phyloP scores from a whole-genome alignment of 192 early-diverging fungal species.

The Entomortierella lignicola region DNA sequence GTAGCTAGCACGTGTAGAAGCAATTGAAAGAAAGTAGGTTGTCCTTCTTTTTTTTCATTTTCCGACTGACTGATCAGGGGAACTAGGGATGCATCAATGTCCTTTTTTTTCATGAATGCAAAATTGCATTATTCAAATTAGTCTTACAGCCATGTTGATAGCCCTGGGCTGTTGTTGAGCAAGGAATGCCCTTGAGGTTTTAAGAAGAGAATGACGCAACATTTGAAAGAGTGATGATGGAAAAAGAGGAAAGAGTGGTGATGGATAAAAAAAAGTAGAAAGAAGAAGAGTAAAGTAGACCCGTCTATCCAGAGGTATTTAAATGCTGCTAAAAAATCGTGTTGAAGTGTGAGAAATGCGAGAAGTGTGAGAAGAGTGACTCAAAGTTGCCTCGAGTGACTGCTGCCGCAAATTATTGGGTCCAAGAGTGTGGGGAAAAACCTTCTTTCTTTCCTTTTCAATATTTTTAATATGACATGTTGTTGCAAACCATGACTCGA shows the following conservation, averaged over 20 bases:
- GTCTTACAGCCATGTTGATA: constrained; percentile 36
- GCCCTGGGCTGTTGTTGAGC: constrained; percentile 21
- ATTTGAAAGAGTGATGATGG: constrained; percentile 4
- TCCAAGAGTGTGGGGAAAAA: not conserved
- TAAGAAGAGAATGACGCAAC: constrained; percentile 48
- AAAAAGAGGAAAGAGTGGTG: not conserved
- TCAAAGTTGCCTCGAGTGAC: not conserved
- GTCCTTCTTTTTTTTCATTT: not conserved
- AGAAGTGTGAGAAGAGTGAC: not conserved
- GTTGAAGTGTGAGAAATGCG: not conserved
- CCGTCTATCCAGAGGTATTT: too few relatives aligned
- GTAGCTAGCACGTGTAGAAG: too few relatives aligned
- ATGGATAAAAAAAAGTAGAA: not conserved
- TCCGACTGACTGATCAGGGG: not conserved
- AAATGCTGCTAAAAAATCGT: not conserved
- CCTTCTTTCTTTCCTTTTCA: not conserved
- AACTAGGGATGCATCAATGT: too few relatives aligned
- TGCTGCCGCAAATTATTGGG: not conserved
- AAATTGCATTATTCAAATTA: too few relatives aligned
- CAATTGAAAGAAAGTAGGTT: not conserved
- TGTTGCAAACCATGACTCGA: too few relatives aligned
- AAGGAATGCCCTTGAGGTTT: constrained; percentile 29
- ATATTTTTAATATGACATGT: too few relatives aligned
- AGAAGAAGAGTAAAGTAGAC: not conserved
- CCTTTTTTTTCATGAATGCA: not conserved